Conservation (phyloP, 169 alveolate genomes). For the Plasmodium adleri region DNA sequence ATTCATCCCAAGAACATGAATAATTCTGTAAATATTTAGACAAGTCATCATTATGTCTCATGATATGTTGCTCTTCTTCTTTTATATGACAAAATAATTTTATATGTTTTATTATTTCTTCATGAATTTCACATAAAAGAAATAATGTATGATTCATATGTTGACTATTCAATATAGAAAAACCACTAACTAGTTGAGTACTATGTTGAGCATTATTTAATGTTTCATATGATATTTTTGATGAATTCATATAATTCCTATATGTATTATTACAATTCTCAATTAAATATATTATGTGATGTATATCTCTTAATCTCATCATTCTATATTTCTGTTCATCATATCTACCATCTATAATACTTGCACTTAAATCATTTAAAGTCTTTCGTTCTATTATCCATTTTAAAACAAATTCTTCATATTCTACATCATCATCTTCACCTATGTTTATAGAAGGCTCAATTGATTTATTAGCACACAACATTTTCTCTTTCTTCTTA, state of each 20-base stretch:
- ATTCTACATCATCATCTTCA: constrained; percentile 72
- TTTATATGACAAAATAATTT: constrained; percentile 19
- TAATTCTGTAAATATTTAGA: constrained; percentile 45
- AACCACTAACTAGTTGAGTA: constrained; percentile 80
- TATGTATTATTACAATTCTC: constrained; percentile 83
- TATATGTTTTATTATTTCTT: constrained; percentile 49
- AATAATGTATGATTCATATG: constrained; percentile 79
- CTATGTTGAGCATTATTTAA: constrained; percentile 77
- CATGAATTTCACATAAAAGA: constrained; percentile 77
- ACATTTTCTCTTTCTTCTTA: not conserved
- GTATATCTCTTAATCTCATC: constrained; percentile 84
- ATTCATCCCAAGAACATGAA: constrained; percentile 79
- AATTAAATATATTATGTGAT: constrained; percentile 84
- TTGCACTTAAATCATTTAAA: constrained; percentile 86
- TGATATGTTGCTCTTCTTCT: constrained; percentile 11
- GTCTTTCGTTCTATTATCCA: constrained; percentile 91
- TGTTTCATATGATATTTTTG: constrained; percentile 77
- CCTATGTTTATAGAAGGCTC: not conserved
- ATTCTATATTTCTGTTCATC: constrained; percentile 89
- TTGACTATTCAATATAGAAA: constrained; percentile 81
- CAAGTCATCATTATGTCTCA: constrained; percentile 8
- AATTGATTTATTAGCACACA: too few relatives aligned
- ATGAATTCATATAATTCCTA: constrained; percentile 79
- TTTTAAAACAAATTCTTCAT: constrained; percentile 84
- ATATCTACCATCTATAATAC: constrained; percentile 89